Evolutionary conservation across 2,329 filamentous ascomycete genomes (phyloP).

Genomic region (Paracamarosporium sp.): DNA sequence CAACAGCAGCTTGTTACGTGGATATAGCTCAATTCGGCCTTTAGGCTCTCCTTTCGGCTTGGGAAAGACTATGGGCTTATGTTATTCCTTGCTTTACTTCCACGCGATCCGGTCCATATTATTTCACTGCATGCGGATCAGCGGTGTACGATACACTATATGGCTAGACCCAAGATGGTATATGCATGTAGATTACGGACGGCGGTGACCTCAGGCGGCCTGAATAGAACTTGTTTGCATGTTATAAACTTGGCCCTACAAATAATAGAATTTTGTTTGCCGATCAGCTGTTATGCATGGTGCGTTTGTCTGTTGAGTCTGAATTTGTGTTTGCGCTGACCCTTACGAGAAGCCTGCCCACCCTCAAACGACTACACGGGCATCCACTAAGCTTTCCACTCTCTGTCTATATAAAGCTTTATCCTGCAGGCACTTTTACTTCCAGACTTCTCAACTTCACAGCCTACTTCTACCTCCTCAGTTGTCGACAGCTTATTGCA

Average conservation of each 20-base stretch:
- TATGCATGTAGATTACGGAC: background rate
- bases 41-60: too few relatives aligned
- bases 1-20: background rate
- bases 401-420: background rate
- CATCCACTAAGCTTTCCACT: background rate
- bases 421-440: background rate
- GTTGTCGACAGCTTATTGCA: background rate
- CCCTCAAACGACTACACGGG: background rate
- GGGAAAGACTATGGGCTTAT: background rate
- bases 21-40: too few relatives aligned
- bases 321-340: background rate
- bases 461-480: background rate
- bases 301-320: background rate
- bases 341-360: background rate
- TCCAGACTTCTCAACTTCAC: background rate
- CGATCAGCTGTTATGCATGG: background rate
- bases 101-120: background rate
- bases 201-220: background rate
- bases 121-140: background rate
- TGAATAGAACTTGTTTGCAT: background rate
- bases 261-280: background rate
- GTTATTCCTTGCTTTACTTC: background rate
- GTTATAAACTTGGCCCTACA: background rate
- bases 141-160: background rate
- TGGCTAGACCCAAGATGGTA: background rate